Conservation (phyloP, 2,329 filamentous ascomycete species). For the Dryadomyces quercivorus region DNA sequence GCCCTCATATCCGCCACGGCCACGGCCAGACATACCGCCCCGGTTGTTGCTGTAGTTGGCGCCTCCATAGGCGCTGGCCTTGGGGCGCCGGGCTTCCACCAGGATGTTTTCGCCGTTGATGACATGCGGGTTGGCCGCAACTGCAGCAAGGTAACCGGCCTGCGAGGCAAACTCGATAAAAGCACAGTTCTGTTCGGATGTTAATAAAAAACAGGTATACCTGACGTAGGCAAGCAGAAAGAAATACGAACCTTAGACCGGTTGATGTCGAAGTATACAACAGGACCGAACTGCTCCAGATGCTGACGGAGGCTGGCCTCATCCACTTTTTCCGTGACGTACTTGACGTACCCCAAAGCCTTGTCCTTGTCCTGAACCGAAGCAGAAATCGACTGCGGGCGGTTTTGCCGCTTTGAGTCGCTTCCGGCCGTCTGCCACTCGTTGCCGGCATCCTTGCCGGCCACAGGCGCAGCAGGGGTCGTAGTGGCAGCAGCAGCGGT, state of each 20-base stretch:
- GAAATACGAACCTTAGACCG: slow-evolving; percentile 57
- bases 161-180: slow-evolving; percentile 85
- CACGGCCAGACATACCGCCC: slow-evolving; percentile 47
- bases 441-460: slow-evolving; percentile 41
- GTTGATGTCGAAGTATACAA: slow-evolving; percentile 67
- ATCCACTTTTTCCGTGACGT: slow-evolving; percentile 81
- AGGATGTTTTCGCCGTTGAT: slow-evolving; percentile 72
- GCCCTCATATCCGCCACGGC: slow-evolving; percentile 53
- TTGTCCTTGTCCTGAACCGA: slow-evolving; percentile 57
- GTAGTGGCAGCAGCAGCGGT: slow-evolving; percentile 16
- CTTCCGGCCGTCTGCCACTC: slow-evolving; percentile 86
- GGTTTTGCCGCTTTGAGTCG: slow-evolving; percentile 74
- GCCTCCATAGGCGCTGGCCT: slow-evolving; percentile 57
- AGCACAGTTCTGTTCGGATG: slow-evolving; percentile 64
- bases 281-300: slow-evolving; percentile 59
- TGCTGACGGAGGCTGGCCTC: slow-evolving; percentile 57
- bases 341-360: slow-evolving; percentile 86
- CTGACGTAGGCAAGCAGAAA: not conserved
- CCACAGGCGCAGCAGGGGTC: slow-evolving; percentile 8
- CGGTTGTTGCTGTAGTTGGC: slow-evolving; percentile 53
- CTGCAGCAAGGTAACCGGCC: slow-evolving; percentile 72
- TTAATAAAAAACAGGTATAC: not conserved
- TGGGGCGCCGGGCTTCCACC: slow-evolving; percentile 81
- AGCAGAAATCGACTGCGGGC: slow-evolving; percentile 53
- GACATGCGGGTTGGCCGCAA: slow-evolving; percentile 72